Evolutionary conservation across 2,329 filamentous ascomycete genomes (phyloP), one percentile per base, ranked within the genome.

Genomic region (Monosporascus sp.): DNA sequence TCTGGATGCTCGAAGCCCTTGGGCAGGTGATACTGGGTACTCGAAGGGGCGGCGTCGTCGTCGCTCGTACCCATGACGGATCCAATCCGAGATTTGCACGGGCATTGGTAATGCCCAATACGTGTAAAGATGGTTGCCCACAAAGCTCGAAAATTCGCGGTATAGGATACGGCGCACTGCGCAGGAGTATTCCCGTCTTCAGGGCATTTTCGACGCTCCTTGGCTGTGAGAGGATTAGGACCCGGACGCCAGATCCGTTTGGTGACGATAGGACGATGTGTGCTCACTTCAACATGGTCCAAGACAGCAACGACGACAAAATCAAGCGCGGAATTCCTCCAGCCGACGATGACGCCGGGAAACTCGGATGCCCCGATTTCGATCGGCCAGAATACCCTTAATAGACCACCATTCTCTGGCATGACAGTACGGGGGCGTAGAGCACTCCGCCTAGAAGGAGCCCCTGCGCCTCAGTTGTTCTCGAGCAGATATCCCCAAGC

Each of bases 351-450:
- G 55, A 97, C 89, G 45, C 93, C 94, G 43, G 90, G 83, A 53
- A 82, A 78, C 61, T 84, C 82, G 52, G 86, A 88, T 70, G 79
- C 81, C 51, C 82, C 80, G 65, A 90, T 84, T 74, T 96, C 92
- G 66, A 88, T 88, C 65, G 94, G 95, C 94, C 94, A 99, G 77
- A 99, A 97, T 76, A 99, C 86, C 78, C 94, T 90, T 86, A 97
- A 90, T 77, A 97, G 79, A 67, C 89, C 92, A 89, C 94, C 83
- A 79, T 84, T 79, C 75, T 83, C 82, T 76, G 82, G 76, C 83
- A 86, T 86, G 79, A 78, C 81, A 74, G 68, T 66, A 58, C 56
- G 59, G 63, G 63, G 61, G 58, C 62, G 43, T 46, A 62, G 62
- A 62, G 57, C 57, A 64, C 60, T 62, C 62, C 61, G 60, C 58